Evolutionary conservation across 2,329 filamentous ascomycete species (phyloP), one percentile per base, ranked within the genome.

Genomic region (Colletotrichum camelliae): DNA sequence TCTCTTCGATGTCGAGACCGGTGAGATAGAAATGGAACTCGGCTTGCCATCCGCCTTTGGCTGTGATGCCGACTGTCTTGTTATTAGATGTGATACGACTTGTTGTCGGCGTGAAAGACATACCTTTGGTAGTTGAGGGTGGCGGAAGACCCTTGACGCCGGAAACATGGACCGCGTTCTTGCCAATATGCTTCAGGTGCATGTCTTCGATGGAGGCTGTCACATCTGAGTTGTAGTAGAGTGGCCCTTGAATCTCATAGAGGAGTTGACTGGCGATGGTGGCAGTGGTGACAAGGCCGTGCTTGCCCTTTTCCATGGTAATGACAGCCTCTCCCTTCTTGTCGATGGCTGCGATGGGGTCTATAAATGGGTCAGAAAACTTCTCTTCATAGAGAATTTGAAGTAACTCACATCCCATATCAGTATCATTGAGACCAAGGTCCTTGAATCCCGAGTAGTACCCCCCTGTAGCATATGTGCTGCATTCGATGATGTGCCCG

Each of bases 151-250:
- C 88, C 39, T 77, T 84, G 33, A 87, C 81, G 1, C 87, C 86
- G 0, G 83, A 84, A 3, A 89, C 81, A 29, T 77, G 80, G 2
- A 88, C 86, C 2, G 86, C 83, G 67, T 84, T 79, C 8, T 68
- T 79, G 4, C 83, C 84, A 5, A 81, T 81, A 21, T 86, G 79
- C 21, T 84, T 78, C 18, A 89, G 78, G 2, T 65, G 39, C 18
- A 88, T 79, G 29, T 85, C 77, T 2, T 78, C 78, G 7, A 88
- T 77, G 60, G 86, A 79, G 1, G 87, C 88, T 37, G 83, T 85
- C n/a, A 89, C 87, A 74, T 89, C 86, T 67, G 83, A 84, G 79
- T 90, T 89, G 12, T 89, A 81, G 77, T 90, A 90, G 3, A 86
- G 78, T 58, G 83, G 84, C 4, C 84, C 84, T 72, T 89, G 88